phyloP scores from a whole-genome alignment of 768 basidiomycete genomes.

The Lactarius hengduanensis region DNA sequence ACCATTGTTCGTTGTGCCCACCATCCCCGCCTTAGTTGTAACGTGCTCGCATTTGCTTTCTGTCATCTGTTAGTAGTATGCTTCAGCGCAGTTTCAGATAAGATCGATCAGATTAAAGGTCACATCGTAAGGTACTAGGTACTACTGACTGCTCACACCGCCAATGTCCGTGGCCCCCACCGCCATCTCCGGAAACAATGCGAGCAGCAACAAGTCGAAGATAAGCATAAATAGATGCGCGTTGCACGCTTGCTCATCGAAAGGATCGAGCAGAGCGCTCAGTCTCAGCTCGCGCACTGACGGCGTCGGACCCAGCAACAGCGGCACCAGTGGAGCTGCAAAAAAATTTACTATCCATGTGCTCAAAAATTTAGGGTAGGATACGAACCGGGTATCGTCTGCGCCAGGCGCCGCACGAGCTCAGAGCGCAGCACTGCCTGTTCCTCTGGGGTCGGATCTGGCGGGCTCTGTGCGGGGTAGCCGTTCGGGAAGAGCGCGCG shows the following conservation, averaged over 20 bases:
- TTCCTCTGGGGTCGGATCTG: constrained; percentile 77
- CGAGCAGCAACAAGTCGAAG: constrained; percentile 67
- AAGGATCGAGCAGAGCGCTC: constrained; percentile 55
- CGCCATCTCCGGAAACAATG: constrained; percentile 79
- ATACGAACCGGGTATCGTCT: constrained; percentile 45
- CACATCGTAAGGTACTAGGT: background rate
- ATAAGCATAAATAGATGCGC: constrained; percentile 72
- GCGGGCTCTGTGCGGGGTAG: constrained; percentile 71
- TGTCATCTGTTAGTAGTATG: constrained; percentile 11
- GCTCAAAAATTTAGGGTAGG: background rate
- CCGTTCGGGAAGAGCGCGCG: constrained; percentile 85
- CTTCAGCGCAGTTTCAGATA: background rate
- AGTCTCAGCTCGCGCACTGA: constrained; percentile 43
- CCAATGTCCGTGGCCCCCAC: constrained; percentile 28
- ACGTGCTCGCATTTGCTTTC: constrained; percentile 12
- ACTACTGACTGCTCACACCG: background rate
- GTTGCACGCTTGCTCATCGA: constrained; percentile 69
- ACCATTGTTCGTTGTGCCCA: background rate
- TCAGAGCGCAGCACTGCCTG: constrained; percentile 53
- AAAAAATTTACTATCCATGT: background rate
- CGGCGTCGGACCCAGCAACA: constrained; percentile 56
- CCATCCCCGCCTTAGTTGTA: constrained; percentile 17
- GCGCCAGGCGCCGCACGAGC: constrained; percentile 42
- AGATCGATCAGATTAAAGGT: background rate
- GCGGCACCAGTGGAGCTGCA: constrained; percentile 43